Evolutionary conservation across 1,284 basidiomycete genomes (phyloP).

Genomic region (Marasmius tenuissimus): DNA sequence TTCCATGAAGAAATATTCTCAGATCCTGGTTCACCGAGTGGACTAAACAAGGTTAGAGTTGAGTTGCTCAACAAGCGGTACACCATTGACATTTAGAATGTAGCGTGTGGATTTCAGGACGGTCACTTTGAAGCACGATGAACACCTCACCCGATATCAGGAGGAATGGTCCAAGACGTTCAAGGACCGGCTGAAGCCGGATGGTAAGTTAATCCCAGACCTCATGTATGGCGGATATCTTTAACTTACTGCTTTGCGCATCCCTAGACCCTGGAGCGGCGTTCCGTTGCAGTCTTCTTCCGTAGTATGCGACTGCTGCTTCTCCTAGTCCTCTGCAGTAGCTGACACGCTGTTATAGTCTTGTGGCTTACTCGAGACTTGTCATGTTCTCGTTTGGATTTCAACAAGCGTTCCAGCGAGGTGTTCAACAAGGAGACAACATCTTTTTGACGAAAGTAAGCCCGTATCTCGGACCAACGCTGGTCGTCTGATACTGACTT

Average conservation of each 20-base stretch:
- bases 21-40: conserved; percentile 65
- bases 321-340: conserved; percentile 17
- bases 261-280: conserved; percentile 53
- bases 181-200: conserved; percentile 51
- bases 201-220: conserved; percentile 34
- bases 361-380: conserved; percentile 75
- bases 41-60: conserved; percentile 64
- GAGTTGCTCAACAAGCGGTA: background rate
- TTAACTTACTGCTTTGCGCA: background rate
- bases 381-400: conserved; percentile 87
- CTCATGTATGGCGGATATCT: background rate
- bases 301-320: conserved; percentile 55
- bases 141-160: conserved; percentile 53
- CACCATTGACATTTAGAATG: conserved; percentile 4
- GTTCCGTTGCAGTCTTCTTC: conserved; percentile 69
- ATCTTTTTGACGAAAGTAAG: conserved; percentile 70
- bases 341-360: conserved; percentile 36
- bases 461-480: background rate
- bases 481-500: conserved; percentile 3
- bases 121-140: conserved; percentile 63
- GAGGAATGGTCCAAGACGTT: conserved; percentile 66
- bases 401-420: conserved; percentile 75
- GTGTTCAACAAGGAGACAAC: conserved; percentile 60
- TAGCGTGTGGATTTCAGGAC: conserved; percentile 67
- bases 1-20: conserved; percentile 80